These are phyloP conservation scores for Castanea sativa DNA, from an alignment of 306 rosid species.

Conservation along the genomic window DNA sequence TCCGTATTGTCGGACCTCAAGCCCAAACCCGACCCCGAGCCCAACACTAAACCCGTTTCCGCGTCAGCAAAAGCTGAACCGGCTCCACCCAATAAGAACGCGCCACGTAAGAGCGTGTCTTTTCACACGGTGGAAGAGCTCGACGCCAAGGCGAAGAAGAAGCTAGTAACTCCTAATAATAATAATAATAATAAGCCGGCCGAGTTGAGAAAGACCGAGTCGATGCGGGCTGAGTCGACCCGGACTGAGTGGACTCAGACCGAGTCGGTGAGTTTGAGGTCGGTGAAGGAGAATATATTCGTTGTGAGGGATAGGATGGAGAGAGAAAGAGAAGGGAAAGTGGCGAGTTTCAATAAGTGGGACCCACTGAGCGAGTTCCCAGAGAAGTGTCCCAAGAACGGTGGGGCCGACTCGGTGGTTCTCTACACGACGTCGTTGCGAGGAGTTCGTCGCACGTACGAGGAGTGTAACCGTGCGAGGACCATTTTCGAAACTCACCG, in stretches of 20 bases:
- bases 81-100: background rate
- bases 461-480: constrained; percentile 64
- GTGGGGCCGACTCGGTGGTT: constrained; percentile 62
- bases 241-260: constrained; percentile 1
- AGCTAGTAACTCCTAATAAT: too few species aligned
- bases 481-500: constrained; percentile 54
- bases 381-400: constrained; percentile 68
- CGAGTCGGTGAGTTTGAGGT: constrained; percentile 5
- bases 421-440: constrained; percentile 86
- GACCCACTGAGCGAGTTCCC: constrained; percentile 62
- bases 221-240: background rate
- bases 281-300: constrained; percentile 69
- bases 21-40: background rate
- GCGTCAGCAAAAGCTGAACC: too few species aligned
- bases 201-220: constrained; percentile 22
- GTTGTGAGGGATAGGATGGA: constrained; percentile 60
- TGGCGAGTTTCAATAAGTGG: constrained; percentile 24
- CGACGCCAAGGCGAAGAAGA: constrained; percentile 38
- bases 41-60: background rate
- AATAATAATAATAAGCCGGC: too few species aligned
- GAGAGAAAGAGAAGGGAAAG: constrained; percentile 58
- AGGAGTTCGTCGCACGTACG: constrained; percentile 73
- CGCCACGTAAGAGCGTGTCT: constrained; percentile 43
- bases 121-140: constrained; percentile 82
- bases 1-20: constrained; percentile 53